Conservation (phyloP, 495 filamentous ascomycete genomes). For the Penicillium robsamsonii region DNA sequence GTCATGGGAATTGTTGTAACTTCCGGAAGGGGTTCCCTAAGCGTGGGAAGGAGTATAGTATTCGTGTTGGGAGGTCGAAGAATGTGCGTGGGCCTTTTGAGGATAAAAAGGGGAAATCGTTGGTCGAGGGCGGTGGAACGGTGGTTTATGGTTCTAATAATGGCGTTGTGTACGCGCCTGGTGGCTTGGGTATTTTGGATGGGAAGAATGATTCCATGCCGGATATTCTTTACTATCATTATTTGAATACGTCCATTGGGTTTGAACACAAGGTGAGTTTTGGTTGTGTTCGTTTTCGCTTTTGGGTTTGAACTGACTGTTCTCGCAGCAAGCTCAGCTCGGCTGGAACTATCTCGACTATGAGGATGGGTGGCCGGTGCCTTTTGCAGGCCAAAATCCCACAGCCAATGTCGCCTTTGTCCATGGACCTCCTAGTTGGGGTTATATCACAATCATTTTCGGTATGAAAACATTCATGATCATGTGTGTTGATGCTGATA, state of each 20-base stretch:
- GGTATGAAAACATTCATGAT: constrained; percentile 4
- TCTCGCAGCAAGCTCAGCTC: constrained; percentile 40
- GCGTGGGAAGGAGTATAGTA: constrained; percentile 60
- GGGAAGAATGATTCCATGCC: constrained; percentile 24
- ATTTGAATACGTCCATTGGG: constrained; percentile 45
- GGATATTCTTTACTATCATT: constrained; percentile 52
- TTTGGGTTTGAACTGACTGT: constrained; percentile 2
- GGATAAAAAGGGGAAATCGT: constrained; percentile 30
- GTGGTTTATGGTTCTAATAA: constrained; percentile 47
- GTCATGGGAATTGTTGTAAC: constrained; percentile 64
- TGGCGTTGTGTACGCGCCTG: constrained; percentile 47
- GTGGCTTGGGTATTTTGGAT: constrained; percentile 41
- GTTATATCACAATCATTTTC: constrained; percentile 6
- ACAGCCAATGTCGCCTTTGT: constrained; percentile 2
- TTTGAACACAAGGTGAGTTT: constrained; percentile 36
- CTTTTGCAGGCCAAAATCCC: constrained; percentile 12
- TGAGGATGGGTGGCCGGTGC: constrained; percentile 44
- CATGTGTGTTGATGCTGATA: neutral
- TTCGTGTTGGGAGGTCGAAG: constrained; percentile 43
- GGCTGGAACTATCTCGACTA: constrained; percentile 47
- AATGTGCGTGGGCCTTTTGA: constrained; percentile 42
- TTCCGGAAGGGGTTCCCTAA: constrained; percentile 50
- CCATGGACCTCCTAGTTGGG: constrained; percentile 9
- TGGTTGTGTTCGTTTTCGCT: neutral
- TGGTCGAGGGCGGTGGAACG: constrained; percentile 43